Percentiles rank a stretch among this genome's conserved stretches.
Evolutionary conservation across 768 basidiomycete genomes (phyloP).

Genomic region (Tephrocybe sp.): DNA sequence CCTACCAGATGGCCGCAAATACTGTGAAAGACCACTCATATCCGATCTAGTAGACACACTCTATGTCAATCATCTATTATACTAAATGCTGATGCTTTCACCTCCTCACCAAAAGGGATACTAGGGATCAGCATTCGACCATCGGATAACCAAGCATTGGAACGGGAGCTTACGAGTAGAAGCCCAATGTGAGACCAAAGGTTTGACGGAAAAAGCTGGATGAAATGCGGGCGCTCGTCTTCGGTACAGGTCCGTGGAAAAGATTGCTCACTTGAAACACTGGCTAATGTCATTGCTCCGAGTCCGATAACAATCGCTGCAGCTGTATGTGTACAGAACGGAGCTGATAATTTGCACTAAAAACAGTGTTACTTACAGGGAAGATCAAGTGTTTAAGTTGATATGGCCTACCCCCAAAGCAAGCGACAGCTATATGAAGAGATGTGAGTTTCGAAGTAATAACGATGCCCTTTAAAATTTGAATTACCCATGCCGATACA

Average conservation of each 20-base stretch:
- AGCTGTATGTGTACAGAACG: conserved; percentile 34
- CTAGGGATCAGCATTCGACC: conserved; percentile 15
- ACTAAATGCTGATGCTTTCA: conserved; percentile 9
- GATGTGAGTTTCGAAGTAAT: not conserved
- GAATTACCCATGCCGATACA: conserved; percentile 38
- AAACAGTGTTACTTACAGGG: not conserved
- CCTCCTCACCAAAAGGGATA: conserved; percentile 34
- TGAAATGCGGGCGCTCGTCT: not conserved
- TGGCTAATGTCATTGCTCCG: conserved; percentile 36
- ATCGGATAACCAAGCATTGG: not conserved
- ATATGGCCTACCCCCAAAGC: conserved; percentile 31
- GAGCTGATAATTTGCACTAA: conserved; percentile 35
- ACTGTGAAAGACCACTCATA: conserved; percentile 36
- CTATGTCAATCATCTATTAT: not conserved
- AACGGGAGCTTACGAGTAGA: conserved; percentile 30
- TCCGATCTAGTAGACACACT: conserved; percentile 26
- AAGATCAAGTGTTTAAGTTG: not conserved
- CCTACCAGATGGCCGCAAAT: conserved; percentile 32
- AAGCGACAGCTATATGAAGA: conserved; percentile 28
- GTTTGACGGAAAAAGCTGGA: conserved; percentile 33
- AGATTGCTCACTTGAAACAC: conserved; percentile 33
- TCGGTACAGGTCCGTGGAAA: no score
- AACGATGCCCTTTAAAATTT: not conserved
- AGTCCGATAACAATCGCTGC: conserved; percentile 34
- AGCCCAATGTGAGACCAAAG: conserved; percentile 34